Conservation (phyloP, 176 grass and related monocot genomes). For the Urochloa ruziziensis region DNA sequence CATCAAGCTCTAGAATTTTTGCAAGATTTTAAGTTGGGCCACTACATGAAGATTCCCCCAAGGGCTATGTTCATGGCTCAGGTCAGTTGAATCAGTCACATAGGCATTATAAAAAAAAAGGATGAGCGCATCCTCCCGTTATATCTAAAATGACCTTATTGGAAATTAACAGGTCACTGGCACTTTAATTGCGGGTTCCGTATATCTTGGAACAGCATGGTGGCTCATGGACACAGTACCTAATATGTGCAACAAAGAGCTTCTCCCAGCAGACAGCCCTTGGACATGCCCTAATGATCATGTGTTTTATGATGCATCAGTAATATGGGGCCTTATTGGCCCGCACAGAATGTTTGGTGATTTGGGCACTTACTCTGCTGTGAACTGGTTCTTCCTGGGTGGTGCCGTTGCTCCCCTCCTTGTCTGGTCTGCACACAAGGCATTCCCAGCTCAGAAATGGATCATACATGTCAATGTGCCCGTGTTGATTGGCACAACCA, state of each 20-base stretch:
- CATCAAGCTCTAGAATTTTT: slow-evolving; percentile 68
- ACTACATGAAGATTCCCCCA: slow-evolving; percentile 98
- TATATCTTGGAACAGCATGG: slow-evolving; percentile 81
- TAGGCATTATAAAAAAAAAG: neutral
- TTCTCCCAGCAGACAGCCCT: slow-evolving; percentile 70
- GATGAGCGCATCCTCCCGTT: neutral
- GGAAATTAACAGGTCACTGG: slow-evolving; percentile 64
- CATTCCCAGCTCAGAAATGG: slow-evolving; percentile 67
- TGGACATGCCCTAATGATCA: slow-evolving; percentile 87
- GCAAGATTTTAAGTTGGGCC: slow-evolving; percentile 92
- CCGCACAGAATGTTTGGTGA: slow-evolving; percentile 87
- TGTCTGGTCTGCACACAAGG: slow-evolving; percentile 72
- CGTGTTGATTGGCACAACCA: slow-evolving; percentile 54
- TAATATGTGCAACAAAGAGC: slow-evolving; percentile 65
- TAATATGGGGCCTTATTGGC: slow-evolving; percentile 86
- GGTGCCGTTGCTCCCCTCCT: slow-evolving; percentile 76
- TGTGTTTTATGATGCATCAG: slow-evolving; percentile 86
- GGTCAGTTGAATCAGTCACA: slow-evolving; percentile 35
- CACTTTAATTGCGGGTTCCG: slow-evolving; percentile 66
- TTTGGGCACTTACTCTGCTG: slow-evolving; percentile 65
- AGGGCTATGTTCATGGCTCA: slow-evolving; percentile 96
- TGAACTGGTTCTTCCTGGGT: slow-evolving; percentile 92
- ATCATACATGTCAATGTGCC: slow-evolving; percentile 87
- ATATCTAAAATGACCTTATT: slow-evolving; percentile 9
- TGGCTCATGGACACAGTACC: slow-evolving; percentile 87